Evolutionary conservation across 805 yeast species (phyloP), one percentile per base, ranked within the genome.

Genomic region (Ogataea pignaliae): DNA sequence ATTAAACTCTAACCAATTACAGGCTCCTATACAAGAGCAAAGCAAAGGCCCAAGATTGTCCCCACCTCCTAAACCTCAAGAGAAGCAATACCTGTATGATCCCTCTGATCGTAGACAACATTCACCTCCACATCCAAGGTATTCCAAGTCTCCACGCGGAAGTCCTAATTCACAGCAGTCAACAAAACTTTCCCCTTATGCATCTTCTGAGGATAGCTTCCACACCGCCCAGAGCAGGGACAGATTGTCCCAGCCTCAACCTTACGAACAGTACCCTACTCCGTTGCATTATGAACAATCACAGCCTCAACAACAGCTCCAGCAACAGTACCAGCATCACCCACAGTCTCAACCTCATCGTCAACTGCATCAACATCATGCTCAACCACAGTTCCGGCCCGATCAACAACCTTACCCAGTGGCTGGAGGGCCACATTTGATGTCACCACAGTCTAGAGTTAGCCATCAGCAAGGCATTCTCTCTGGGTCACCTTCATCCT

Each of bases 191-290:
- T 38, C 39, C 17, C 37, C 39, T n/a, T 29, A 37, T 17, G 30
- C 14, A 15, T 11, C 29, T 29, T 32, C 37, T 12, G 40, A 28
- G 28, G 30, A 29, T 26, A 29, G 43, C n/a, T 26, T n/a, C 30
- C 29, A 26, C 26, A 11, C 34, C 11, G 30, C 40, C 6, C 38
- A 30, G 6, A 30, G 33, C 10, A 30, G 33, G 9, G 14, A 10
- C 33, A 30, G 33, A 13, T 13, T 30, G 9, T 30, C 33, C 14
- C 33, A 12, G 9, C 33, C 36, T 16, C 43, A 28, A 13, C 32
- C 33, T 14, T 40, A 51, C 39, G 45, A 48, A 42, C 54, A 46
- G 35, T 21, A 21, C 26, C 7, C 26, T 21, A 21, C 26, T 7
- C 26, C 26, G 7, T 21, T 21, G 26, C 26, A 21, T 21, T 7